Evolutionary conservation across 2,329 filamentous ascomycete species (phyloP), one percentile per base, ranked within the genome.

Genomic region (Calonectria pteridis): DNA sequence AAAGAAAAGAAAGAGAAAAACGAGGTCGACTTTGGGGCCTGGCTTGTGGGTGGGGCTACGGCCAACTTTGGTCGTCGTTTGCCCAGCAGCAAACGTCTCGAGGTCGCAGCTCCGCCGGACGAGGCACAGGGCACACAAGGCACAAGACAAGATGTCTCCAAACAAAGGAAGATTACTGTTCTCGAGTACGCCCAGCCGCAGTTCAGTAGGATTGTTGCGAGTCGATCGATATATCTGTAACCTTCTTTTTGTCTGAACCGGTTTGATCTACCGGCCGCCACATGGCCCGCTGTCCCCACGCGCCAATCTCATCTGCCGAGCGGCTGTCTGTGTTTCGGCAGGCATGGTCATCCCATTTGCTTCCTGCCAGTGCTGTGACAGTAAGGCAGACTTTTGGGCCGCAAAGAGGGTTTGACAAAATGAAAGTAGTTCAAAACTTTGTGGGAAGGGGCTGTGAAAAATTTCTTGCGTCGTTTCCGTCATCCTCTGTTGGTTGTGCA

Each of bases 261-360:
- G 69, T 50, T 53, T 67, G 69, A 72, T 69, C 55, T 65, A 46
- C 58, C 58, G 51, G 59, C 37, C 51, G 71, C 71, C 71, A 73
- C 66, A 66, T 69, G 66, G 71, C 71, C 59, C 66, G 69, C 64
- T 46, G 37, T 50, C 71, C 51, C 71, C 66, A 73, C 71, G 71
- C 71, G 71, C 71, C 71, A 73, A 73, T 69, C 59, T 58, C 59
- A 73, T 73, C 71, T 73, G 71, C 71, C 71, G 71, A 69, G 71
- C 71, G 71, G 71, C 71, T 73, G 66, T 73, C 62, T 46, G 28
- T 69, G 55, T 69, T 59, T 65, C 66, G 71, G 71, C 66, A 69
- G 51, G 59, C 66, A 73, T 62, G 29, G 29, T 9, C 66, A 51
- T 51, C 64, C 43, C 55, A 31, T 51, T 43, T 26, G 37, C 33